These are phyloP conservation scores for Vanrija sp. DNA, from an alignment of 1,284 basidiomycete genomes.

Conservation along the genomic window DNA sequence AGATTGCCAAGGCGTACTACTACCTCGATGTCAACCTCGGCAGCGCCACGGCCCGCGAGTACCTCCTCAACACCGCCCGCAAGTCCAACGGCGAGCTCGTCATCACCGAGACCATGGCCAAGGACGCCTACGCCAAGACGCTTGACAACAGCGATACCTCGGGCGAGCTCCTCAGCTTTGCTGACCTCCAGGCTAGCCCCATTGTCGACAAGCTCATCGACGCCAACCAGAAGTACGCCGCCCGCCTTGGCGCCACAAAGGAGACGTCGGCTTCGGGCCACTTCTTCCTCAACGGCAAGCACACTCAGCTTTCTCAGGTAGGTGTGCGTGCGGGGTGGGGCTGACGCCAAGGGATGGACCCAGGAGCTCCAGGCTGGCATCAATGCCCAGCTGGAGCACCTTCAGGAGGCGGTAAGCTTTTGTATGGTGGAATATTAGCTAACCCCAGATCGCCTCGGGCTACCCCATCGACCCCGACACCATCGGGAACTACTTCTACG, in stretches of 20 bases:
- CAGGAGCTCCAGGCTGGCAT: slow-evolving; percentile 60
- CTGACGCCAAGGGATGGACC: slow-evolving; percentile 54
- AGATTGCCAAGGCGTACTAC: slow-evolving; percentile 69
- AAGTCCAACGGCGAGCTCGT: background rate
- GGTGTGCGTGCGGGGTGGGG: slow-evolving; percentile 30
- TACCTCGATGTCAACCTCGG: slow-evolving; percentile 65
- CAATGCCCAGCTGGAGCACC: slow-evolving; percentile 59
- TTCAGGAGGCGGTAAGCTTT: slow-evolving; percentile 63
- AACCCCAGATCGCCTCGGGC: background rate
- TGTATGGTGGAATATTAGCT: background rate
- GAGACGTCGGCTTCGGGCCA: slow-evolving; percentile 30
- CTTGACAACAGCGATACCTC: background rate
- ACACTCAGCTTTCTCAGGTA: slow-evolving; percentile 67
- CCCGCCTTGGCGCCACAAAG: slow-evolving; percentile 31
- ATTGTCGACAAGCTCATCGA: slow-evolving; percentile 31
- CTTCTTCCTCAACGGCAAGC: slow-evolving; percentile 83
- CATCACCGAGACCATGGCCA: background rate
- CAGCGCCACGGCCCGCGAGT: slow-evolving; percentile 58
- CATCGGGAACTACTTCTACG: slow-evolving; percentile 79
- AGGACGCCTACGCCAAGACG: background rate
- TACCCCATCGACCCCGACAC: slow-evolving; percentile 46
- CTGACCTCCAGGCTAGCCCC: slow-evolving; percentile 43
- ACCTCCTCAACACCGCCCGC: slow-evolving; percentile 47
- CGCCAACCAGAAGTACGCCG: slow-evolving; percentile 25
- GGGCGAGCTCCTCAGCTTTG: slow-evolving; percentile 35